Base-by-base conservation (phyloP, 2,329 filamentous ascomycete species). In the Periconia digitata region DNA sequence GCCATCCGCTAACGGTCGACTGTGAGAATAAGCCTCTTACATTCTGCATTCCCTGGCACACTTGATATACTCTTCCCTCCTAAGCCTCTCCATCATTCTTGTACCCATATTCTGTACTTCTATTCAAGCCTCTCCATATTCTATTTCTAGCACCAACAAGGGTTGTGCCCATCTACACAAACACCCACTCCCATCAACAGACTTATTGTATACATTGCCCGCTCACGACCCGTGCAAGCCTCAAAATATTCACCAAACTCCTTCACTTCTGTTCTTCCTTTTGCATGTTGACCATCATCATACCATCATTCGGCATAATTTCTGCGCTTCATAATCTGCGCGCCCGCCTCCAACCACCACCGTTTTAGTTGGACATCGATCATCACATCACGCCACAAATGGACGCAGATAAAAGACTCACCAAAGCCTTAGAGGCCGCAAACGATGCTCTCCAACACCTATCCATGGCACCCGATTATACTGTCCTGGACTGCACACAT, bases 361-460 rank as follows among this genome's bases (percentile, higher is more conserved):
- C 32, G 43, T 29, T 35, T 44, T 38, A 35, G 46, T 40, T 44
- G 39, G 24, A 41, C 41, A 46, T 39, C 32, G 41, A 44, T 44
- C n/a, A n/a, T 40, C 32, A 32, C 34, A 40, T 35, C 37, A 44
- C 40, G 34, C 41, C 29, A 36, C 43, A 43, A 37, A 69, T 69
- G 66, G 62, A 67, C 22, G 56, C 58, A 32, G 62, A 69, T 46
- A 58, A 55, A 47, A 56, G 63, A 41, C 60, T 69, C 27, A 47
- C 56, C 20, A 69, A 69, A 48, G 64, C 66, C 20, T 35, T 67
- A 40, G 63, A 66, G 46, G 64, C 63, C 27, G 63, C 64, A 29
- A 65, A 61, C 47, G 63, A 69, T 60, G 66, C 64, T 40, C 59
- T 67, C 16, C 66, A 69, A 46, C 66, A 69, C 43, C 55, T 69